These are phyloP conservation scores for Cryptococcus sp. DNA, from an alignment of 1,284 basidiomycete genomes.

Conservation along the genomic window DNA sequence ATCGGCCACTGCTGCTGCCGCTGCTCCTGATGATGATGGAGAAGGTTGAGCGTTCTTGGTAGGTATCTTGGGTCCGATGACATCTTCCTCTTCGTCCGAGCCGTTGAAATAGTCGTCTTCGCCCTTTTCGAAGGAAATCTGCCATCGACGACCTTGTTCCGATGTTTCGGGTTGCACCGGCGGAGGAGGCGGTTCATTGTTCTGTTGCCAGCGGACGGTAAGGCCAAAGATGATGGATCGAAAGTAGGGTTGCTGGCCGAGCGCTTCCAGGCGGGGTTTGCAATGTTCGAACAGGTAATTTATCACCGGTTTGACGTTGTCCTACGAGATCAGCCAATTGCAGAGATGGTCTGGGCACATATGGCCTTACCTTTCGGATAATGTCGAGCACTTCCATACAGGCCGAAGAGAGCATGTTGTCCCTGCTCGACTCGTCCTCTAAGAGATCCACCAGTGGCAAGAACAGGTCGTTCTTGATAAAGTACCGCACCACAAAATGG, in stretches of 20 bases:
- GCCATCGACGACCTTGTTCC: conserved; percentile 51
- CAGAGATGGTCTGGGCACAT: neutral
- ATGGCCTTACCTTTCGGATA: conserved; percentile 64
- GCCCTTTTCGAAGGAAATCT: conserved; percentile 54
- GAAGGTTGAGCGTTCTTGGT: neutral
- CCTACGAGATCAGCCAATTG: conserved; percentile 50
- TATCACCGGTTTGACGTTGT: conserved; percentile 80
- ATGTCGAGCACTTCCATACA: conserved; percentile 93
- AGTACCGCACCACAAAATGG: conserved; percentile 73
- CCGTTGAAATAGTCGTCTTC: conserved; percentile 84
- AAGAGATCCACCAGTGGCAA: conserved; percentile 77
- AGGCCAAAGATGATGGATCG: conserved; percentile 50
- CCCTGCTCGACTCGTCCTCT: conserved; percentile 69
- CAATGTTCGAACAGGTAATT: conserved; percentile 76
- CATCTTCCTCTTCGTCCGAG: conserved; percentile 53
- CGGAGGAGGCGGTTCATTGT: conserved; percentile 69
- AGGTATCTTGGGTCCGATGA: conserved; percentile 22
- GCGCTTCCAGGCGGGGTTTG: conserved; percentile 58
- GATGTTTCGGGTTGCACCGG: conserved; percentile 51
- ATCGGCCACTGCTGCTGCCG: too few species aligned
- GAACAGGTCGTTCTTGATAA: conserved; percentile 79
- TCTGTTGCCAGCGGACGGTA: conserved; percentile 81
- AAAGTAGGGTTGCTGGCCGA: conserved; percentile 53
- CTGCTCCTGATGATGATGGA: neutral
- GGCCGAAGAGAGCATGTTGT: conserved; percentile 88